Conservation (phyloP, 495 filamentous ascomycete genomes). For the Copromyces sp. region DNA sequence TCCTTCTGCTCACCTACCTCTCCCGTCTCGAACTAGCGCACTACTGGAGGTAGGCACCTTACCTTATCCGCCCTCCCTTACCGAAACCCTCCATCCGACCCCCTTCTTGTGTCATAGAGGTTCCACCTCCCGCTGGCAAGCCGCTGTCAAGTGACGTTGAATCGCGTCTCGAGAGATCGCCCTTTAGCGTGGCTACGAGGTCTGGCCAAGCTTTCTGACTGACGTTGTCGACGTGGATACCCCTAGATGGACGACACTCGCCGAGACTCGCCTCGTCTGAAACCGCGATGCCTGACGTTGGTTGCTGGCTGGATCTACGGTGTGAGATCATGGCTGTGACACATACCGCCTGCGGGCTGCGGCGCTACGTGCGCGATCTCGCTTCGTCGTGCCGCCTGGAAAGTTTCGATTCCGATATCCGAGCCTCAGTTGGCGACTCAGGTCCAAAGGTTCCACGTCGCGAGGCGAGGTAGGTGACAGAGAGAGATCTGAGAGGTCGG, state of each 20-base stretch:
- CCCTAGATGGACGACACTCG: no score
- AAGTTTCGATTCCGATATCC: not conserved
- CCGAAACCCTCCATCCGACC: not conserved
- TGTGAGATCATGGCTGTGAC: not conserved
- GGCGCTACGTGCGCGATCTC: not conserved
- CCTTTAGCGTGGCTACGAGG: not conserved
- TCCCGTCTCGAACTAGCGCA: no score
- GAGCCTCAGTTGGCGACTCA: not conserved
- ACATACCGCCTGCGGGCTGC: not conserved
- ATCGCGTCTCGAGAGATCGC: not conserved
- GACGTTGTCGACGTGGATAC: not conserved
- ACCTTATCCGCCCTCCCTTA: not conserved
- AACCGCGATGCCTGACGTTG: no score
- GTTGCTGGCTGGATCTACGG: no score
- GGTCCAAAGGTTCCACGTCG: not conserved
- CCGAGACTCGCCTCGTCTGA: no score
- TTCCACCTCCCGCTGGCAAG: not conserved
- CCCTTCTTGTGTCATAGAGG: not conserved
- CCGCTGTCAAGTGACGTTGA: not conserved
- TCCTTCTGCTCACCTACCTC: not conserved
- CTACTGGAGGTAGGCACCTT: not conserved
- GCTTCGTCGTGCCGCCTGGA: not conserved
- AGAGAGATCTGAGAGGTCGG: no score
- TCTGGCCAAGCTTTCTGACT: not conserved
- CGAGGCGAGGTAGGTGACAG: not conserved